A percentile compares a stretch with the other conserved stretches of the same genome.
These are phyloP conservation scores for Fusarium bactridioides DNA, from an alignment of 2,329 filamentous ascomycete genomes.

Conservation along the genomic window DNA sequence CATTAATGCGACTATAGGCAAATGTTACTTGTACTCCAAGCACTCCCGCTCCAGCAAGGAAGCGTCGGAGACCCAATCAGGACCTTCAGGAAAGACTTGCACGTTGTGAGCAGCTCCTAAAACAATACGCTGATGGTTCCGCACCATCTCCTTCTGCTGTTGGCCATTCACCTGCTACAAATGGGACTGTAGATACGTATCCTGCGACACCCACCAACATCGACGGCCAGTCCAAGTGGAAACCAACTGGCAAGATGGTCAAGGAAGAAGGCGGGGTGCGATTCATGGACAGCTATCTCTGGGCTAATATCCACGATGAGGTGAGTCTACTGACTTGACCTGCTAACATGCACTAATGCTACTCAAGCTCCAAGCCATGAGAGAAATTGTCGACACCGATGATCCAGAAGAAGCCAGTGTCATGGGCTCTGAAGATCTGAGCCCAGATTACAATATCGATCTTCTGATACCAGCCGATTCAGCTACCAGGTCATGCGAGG, in stretches of 20 bases:
- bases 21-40: constrained; percentile 67
- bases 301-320: constrained; percentile 64
- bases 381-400: constrained; percentile 62
- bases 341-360: constrained; percentile 1
- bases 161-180: constrained; percentile 28
- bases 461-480: constrained; percentile 56
- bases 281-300: constrained; percentile 66
- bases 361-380: constrained; percentile 63
- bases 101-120: constrained; percentile 65
- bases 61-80: constrained; percentile 66
- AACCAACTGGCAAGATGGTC: constrained; percentile 61
- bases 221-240: constrained; percentile 50
- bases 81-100: constrained; percentile 68
- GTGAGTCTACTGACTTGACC: constrained; percentile 47
- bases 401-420: constrained; percentile 58
- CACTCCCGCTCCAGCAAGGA: constrained; percentile 66
- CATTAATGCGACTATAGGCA: constrained; percentile 50
- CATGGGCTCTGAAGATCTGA: constrained; percentile 57
- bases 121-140: constrained; percentile 60
- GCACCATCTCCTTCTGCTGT: constrained; percentile 37
- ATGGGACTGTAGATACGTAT: constrained; percentile 38
- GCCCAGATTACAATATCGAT: constrained; percentile 62
- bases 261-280: constrained; percentile 62
- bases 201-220: constrained; percentile 41
- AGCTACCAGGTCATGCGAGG: constrained; percentile 51